These are phyloP conservation scores for Thymus mandschuricus DNA, from an alignment of 257 asterid genomes.

Conservation along the genomic window DNA sequence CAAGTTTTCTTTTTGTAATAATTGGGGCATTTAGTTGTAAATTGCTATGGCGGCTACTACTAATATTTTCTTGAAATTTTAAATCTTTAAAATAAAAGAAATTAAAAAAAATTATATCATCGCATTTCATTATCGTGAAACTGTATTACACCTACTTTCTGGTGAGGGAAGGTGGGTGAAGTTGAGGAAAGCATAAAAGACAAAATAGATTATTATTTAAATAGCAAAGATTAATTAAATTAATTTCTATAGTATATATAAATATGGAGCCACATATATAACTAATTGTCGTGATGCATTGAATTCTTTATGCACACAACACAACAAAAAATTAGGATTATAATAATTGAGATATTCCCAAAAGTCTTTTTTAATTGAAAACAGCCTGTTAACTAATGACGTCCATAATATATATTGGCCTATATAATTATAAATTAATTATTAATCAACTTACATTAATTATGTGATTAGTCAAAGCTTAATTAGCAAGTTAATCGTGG, in stretches of 20 bases:
- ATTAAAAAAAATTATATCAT: neutral
- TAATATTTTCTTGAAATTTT: neutral
- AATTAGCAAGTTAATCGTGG: too few species aligned
- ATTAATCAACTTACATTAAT: slow-evolving; percentile 25
- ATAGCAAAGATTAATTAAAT: slow-evolving; percentile 17
- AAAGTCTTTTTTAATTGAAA: slow-evolving; percentile 43
- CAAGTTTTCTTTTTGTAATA: too few species aligned
- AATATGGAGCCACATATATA: slow-evolving; percentile 30
- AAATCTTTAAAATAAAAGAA: neutral
- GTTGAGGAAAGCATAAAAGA: slow-evolving; percentile 31
- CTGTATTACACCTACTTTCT: slow-evolving; percentile 29
- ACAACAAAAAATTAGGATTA: slow-evolving; percentile 12
- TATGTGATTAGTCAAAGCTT: slow-evolving; percentile 31
- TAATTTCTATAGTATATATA: neutral
- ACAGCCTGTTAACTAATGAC: slow-evolving; percentile 46
- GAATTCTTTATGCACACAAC: slow-evolving; percentile 11
- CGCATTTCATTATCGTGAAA: neutral
- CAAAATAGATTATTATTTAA: slow-evolving; percentile 26
- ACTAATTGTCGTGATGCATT: slow-evolving; percentile 36
- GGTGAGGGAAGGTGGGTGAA: slow-evolving; percentile 13
- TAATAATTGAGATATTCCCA: slow-evolving; percentile 30
- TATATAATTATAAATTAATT: slow-evolving; percentile 5
- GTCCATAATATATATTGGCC: slow-evolving; percentile 23
- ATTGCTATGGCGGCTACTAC: too few species aligned
- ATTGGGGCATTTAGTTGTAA: too few species aligned